Evolutionary conservation across 345 rosid genomes (phyloP).

Genomic region (Anastatica hierochuntica): DNA sequence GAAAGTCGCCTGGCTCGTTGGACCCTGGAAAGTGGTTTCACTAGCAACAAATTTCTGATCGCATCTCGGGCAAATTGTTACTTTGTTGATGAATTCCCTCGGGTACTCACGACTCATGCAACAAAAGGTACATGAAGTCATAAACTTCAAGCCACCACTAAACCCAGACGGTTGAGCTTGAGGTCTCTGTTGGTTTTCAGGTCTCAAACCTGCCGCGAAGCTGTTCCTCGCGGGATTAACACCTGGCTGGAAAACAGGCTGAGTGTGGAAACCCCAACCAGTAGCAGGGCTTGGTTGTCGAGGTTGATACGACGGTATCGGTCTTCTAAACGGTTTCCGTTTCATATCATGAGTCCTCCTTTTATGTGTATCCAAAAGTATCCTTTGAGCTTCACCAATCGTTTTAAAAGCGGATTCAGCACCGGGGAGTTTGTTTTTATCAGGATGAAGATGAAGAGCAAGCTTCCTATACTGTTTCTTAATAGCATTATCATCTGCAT

Average conservation of each 20-base stretch:
- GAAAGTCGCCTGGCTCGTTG: too few species aligned
- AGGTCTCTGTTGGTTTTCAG: slow-evolving; percentile 27
- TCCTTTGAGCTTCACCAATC: slow-evolving; percentile 76
- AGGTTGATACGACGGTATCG: slow-evolving; percentile 21
- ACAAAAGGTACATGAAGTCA: slow-evolving; percentile 75
- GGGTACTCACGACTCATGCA: slow-evolving; percentile 34
- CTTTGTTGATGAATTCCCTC: slow-evolving; percentile 26
- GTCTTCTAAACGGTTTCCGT: slow-evolving; percentile 22
- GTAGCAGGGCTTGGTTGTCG: too few species aligned
- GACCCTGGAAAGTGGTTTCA: slow-evolving; percentile 26
- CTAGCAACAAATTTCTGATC: slow-evolving; percentile 39
- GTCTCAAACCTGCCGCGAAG: slow-evolving; percentile 25
- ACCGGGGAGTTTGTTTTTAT: slow-evolving; percentile 83
- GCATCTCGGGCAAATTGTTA: slow-evolving; percentile 45
- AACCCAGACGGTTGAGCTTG: slow-evolving; percentile 31
- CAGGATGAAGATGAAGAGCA: slow-evolving; percentile 87
- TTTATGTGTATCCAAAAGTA: slow-evolving; percentile 55
- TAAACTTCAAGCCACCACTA: slow-evolving; percentile 36
- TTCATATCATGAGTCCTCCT: slow-evolving; percentile 54
- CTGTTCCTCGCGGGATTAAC: slow-evolving; percentile 13
- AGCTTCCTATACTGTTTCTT: slow-evolving; percentile 81
- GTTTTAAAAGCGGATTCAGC: slow-evolving; percentile 89
- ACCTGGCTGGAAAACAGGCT: slow-evolving; percentile 24
- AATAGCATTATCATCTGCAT: slow-evolving; percentile 55
- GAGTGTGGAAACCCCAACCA: slow-evolving; percentile 6